Evolutionary conservation across 1,284 basidiomycete species (phyloP).

Genomic region (Fomitopsis schrenkii): DNA sequence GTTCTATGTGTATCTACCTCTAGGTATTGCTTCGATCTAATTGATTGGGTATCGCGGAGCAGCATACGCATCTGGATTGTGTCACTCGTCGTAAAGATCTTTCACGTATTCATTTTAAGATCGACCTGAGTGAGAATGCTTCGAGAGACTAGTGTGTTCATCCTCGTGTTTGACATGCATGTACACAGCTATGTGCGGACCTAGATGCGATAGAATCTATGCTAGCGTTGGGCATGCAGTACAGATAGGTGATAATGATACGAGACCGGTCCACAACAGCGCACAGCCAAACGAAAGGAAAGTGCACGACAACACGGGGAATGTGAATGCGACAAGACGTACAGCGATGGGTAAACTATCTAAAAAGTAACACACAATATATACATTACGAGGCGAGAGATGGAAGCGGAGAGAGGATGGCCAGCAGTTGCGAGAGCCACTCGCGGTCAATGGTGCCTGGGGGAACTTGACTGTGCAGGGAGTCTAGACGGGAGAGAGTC

Average conservation of each 20-base stretch:
- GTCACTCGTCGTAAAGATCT: no score
- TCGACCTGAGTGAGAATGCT: no score
- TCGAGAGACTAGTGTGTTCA: background rate
- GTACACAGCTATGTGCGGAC: background rate
- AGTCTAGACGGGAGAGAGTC: slow-evolving; percentile 25
- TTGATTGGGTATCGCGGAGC: no score
- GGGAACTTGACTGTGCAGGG: slow-evolving; percentile 8
- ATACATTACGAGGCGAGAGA: background rate
- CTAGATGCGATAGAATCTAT: background rate
- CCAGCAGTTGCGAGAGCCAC: slow-evolving; percentile 1
- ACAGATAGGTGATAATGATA: slow-evolving; percentile 4
- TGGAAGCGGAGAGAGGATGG: background rate
- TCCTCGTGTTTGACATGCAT: background rate
- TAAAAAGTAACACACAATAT: background rate
- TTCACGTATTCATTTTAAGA: no score
- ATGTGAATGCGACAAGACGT: background rate
- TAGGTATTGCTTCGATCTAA: background rate
- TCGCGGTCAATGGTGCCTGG: background rate
- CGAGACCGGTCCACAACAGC: background rate
- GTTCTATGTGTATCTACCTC: background rate
- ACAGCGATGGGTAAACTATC: background rate
- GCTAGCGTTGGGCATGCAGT: background rate
- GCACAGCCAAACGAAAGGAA: background rate
- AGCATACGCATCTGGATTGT: no score
- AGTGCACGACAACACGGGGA: background rate